Base-by-base conservation (phyloP, 805 yeast species). In the Scheffersomyces amazonensis region DNA sequence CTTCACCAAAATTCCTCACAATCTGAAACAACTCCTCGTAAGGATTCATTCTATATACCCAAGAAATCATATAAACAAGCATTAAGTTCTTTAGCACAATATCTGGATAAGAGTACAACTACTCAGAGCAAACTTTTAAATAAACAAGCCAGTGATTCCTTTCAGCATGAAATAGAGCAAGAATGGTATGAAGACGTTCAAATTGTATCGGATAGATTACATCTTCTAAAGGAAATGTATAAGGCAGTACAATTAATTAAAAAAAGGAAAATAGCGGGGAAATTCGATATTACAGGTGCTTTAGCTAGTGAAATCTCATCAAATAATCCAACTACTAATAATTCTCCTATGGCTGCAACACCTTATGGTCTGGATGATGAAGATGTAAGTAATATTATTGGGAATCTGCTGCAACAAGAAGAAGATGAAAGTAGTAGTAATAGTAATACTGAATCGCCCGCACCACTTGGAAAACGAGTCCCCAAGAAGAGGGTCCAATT, bases 201-300 rank as follows among this genome's bases (percentile, higher is more conserved):
- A 32, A 43, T 44, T 30, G 56, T 63, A 4, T 44, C 56, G 35
- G 58, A 58, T 28, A 38, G 64, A 32, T 42, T 63, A 18, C 54
- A 52, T 34, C 44, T 59, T 16, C 48, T 64, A 25, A 53, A 52
- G 34, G 67, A 60, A 32, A 48, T 54, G 2, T 60, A 58, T 39
- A 50, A 46, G 31, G 40, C 61, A 2, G 47, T 61, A 3, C 62
- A 52, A 23, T 28, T 42, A 7, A 38, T 55, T 31, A 56, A 55
- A 37, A 50, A 49, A 35, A 44, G 41, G 29, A 49, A 41, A 34
- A 18, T 31, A 13, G n/a, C 31, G 3, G 36, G 43, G 1, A 39
- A 39, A 10, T 18, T 35, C 8, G 39, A 36, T 27, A 13, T 27
- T 5, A 15, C 8, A 13, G 30, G 30, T 5, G 30, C 30, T 5